Evolutionary conservation across 108 stramenopile species (phyloP).

Genomic region (Skeletonema marinoi): DNA sequence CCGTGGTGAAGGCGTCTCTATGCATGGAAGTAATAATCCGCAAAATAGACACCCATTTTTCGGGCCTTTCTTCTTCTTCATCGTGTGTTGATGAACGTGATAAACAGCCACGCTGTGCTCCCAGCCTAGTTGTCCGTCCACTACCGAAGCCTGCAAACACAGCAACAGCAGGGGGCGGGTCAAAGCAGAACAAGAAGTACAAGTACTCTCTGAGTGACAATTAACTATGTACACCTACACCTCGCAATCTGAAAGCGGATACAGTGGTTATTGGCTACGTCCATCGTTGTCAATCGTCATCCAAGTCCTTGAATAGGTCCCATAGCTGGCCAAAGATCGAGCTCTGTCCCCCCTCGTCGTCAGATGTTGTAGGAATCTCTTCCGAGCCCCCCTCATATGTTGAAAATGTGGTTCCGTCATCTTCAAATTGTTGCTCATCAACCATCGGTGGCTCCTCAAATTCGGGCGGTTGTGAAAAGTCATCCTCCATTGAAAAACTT

Average conservation of each 20-base stretch:
- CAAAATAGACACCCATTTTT: too few species aligned
- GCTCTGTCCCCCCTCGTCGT: conserved; percentile 18
- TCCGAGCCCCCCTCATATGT: conserved; percentile 11
- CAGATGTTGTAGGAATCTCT: conserved; percentile 5
- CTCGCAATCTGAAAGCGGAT: background rate
- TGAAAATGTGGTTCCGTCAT: conserved; percentile 38
- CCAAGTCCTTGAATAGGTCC: conserved; percentile 35
- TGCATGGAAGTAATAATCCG: too few species aligned
- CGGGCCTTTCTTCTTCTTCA: too few species aligned
- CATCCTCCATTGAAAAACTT: background rate
- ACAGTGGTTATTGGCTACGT: background rate
- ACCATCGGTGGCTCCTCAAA: conserved; percentile 25
- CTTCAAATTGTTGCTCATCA: conserved; percentile 26
- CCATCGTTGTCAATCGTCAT: conserved; percentile 1
- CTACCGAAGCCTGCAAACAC: too few species aligned
- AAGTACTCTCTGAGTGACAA: too few species aligned
- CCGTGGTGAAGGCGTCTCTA: too few species aligned
- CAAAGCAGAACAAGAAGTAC: too few species aligned
- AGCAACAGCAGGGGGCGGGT: too few species aligned
- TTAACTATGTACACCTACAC: too few species aligned
- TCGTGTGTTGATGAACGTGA: too few species aligned
- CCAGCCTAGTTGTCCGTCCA: too few species aligned
- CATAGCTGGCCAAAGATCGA: conserved; percentile 24
- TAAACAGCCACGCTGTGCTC: too few species aligned
- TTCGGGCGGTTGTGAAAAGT: conserved; percentile 3